Percentiles rank a stretch among this genome's conserved stretches.
These are phyloP conservation scores for Pterulicium gracile DNA, from an alignment of 1,284 basidiomycete species.

Conservation along the genomic window DNA sequence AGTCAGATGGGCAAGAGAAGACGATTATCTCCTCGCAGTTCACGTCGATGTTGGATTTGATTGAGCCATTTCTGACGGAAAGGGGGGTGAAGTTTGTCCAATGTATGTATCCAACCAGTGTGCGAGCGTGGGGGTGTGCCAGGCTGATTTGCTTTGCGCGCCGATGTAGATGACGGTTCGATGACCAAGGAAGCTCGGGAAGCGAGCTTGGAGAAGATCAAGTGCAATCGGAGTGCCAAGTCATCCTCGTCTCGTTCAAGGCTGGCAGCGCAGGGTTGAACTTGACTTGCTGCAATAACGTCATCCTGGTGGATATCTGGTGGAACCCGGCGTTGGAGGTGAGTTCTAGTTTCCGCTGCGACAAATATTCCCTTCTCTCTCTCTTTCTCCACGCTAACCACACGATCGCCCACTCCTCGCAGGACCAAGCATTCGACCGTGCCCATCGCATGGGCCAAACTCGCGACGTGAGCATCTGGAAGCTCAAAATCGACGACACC, in stretches of 20 bases:
- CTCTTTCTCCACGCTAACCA: constrained; percentile 1
- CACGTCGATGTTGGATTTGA: constrained; percentile 81
- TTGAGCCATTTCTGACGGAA: constrained; percentile 72
- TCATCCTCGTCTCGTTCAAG: constrained; percentile 96
- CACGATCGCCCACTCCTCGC: constrained; percentile 24
- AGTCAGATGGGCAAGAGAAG: constrained; percentile 65
- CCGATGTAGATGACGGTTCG: constrained; percentile 67
- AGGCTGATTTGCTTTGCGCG: not conserved
- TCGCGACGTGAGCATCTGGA: constrained; percentile 84
- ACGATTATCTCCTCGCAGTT: constrained; percentile 90
- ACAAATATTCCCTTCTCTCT: constrained; percentile 2
- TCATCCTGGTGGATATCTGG: constrained; percentile 90
- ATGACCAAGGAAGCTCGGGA: constrained; percentile 76
- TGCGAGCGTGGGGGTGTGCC: constrained; percentile 3
- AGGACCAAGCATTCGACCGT: constrained; percentile 93
- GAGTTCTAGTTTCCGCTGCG: too few species aligned
- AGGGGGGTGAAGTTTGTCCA: constrained; percentile 67
- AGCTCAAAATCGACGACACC: constrained; percentile 81
- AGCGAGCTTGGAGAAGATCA: constrained; percentile 65
- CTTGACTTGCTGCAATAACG: constrained; percentile 89
- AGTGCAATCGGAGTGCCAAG: constrained; percentile 43
- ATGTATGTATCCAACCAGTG: constrained; percentile 45
- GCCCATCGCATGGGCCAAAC: constrained; percentile 86
- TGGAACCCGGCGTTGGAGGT: constrained; percentile 89
- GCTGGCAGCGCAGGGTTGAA: constrained; percentile 90